Base-by-base conservation (phyloP, 1,284 basidiomycete genomes). In the Waitea zeae region DNA sequence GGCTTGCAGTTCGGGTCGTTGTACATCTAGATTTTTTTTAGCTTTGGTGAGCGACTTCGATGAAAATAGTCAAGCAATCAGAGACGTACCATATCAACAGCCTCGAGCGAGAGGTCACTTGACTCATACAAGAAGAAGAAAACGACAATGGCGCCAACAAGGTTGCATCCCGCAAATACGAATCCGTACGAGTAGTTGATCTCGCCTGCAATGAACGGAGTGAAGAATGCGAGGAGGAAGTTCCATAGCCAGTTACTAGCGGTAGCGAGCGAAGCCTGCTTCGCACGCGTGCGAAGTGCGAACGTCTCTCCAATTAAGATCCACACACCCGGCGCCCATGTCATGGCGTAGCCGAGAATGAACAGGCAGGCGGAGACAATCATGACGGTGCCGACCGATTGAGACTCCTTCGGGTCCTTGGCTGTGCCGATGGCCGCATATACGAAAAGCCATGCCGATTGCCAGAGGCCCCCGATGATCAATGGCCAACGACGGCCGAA, bases 101-200 rank as follows among this genome's bases (percentile, higher is more conserved):
- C 61, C 53, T 84, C 81, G 20, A 84, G 61, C 7, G 70, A 67
- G 35, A 84, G 59, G 43, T 73, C 66, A 5, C 70, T 65, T 11
- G 72, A 72, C 48, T 84, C 81, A 58, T 83, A 84, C 3, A 86
- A 61, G 67, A 82, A 83, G 48, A 82, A 62, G 51, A 62, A 82
- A 4, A 82, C 80, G 41, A 83, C 58, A 31, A 72, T 44, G 5
- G 72, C 71, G 34, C 69, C 75, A 9, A 62, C 46, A 2, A 77
- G 51, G 47, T 77, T 77, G 49, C 70, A 64, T 13, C 70, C 64
- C 4, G 73, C 72, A 46, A 82, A 82, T 31, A 84, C 61, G 49
- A 74, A 84, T 2, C 81, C 80, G 49, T 80, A 84, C 20, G 61
- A 55, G 52, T 70, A 82, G 4, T 56, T 31, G 46, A 80, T 81